phyloP scores from a whole-genome alignment of 2,329 filamentous ascomycete species.

The Nemania serpens region DNA sequence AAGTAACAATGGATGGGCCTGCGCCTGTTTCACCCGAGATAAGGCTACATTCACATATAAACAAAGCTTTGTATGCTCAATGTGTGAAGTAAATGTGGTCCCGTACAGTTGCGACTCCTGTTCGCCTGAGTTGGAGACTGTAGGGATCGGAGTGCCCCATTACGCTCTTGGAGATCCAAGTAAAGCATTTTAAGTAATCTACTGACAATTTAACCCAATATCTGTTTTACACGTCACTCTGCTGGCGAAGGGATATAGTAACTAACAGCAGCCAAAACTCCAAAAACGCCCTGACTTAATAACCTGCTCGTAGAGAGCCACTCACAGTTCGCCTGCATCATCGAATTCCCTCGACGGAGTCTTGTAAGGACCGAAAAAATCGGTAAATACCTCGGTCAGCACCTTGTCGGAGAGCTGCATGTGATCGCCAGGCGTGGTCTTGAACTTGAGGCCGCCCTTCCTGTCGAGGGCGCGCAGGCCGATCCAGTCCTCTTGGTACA shows the following conservation, averaged over 20 bases:
- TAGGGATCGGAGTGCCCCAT: too few relatives aligned
- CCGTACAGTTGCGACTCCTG: not conserved
- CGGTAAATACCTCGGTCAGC: conserved; percentile 67
- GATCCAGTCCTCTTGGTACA: conserved; percentile 94
- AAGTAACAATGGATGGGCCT: conserved; percentile 11
- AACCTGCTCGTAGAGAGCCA: not conserved
- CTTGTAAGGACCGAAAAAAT: conserved; percentile 65
- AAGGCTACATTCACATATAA: not conserved
- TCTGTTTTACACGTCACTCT: too few relatives aligned
- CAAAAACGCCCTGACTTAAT: conserved; percentile 21
- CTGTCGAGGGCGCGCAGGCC: conserved; percentile 79
- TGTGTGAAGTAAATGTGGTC: not conserved
- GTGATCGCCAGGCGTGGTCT: conserved; percentile 74
- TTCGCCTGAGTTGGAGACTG: not conserved
- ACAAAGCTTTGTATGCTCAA: not conserved
- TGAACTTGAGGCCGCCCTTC: conserved; percentile 78
- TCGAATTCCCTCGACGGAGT: conserved; percentile 10
- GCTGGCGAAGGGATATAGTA: not conserved
- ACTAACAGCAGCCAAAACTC: not conserved
- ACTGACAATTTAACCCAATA: not conserved
- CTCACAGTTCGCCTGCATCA: conserved; percentile 18
- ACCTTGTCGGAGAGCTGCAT: conserved; percentile 76
- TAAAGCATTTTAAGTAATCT: not conserved
- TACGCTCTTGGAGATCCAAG: not conserved
- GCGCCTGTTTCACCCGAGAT: not conserved